A percentile compares a stretch with the other conserved stretches of the same genome.
Conservation (phyloP, 352 stramenopile species). For the Phytophthora sp. region DNA sequence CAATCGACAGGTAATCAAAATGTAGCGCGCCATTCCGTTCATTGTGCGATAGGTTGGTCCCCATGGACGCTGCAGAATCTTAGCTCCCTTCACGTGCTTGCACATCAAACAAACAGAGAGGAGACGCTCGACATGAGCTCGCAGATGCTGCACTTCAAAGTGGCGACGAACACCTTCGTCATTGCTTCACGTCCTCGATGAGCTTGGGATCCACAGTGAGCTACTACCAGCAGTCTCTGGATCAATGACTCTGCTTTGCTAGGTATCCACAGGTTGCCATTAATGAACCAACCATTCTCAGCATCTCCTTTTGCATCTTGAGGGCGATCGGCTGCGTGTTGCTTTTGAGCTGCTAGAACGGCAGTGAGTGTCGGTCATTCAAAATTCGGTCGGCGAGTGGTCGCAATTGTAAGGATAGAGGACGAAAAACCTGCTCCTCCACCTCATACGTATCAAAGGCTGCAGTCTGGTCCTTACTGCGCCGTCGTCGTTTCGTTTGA, state of each 20-base stretch:
- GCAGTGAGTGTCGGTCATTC: neutral
- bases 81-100: neutral
- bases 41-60: too few relatives aligned
- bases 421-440: neutral
- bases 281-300: neutral
- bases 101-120: neutral
- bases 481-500: neutral
- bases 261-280: neutral
- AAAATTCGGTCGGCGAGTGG: neutral
- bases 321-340: neutral
- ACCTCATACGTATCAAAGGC: neutral
- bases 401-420: neutral
- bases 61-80: neutral
- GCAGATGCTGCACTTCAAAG: neutral
- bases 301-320: neutral
- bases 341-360: neutral
- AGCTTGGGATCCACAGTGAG: neutral
- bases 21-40: too few relatives aligned
- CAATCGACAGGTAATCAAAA: too few relatives aligned
- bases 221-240: neutral
- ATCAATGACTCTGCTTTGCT: neutral
- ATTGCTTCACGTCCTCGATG: neutral
- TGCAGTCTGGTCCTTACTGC: neutral
- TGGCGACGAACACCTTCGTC: neutral
- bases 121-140: neutral